These are phyloP conservation scores for Yamadazyma endophytica DNA, from an alignment of 805 yeast species.

Conservation along the genomic window DNA sequence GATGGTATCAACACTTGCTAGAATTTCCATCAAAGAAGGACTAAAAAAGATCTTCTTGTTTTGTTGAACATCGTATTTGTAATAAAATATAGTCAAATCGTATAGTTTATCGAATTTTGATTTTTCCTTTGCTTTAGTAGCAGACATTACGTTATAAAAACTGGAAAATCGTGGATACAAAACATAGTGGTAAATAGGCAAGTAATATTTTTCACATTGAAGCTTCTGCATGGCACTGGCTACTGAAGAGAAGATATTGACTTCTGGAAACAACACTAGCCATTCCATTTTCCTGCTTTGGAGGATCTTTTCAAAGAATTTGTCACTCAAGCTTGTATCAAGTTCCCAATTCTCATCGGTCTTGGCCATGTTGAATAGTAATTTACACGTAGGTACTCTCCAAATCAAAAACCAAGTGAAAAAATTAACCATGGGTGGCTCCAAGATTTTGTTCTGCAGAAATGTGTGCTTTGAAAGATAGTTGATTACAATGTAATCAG, in stretches of 20 bases:
- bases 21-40: conserved; percentile 30
- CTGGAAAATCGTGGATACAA: conserved; percentile 75
- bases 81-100: conserved; percentile 52
- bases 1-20: conserved; percentile 24
- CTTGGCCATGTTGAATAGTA: conserved; percentile 44
- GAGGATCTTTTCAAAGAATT: conserved; percentile 32
- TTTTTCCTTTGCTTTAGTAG: conserved; percentile 27
- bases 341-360: conserved; percentile 72
- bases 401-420: conserved; percentile 69
- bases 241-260: conserved; percentile 57
- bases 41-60: conserved; percentile 8
- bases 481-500: conserved; percentile 58
- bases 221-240: conserved; percentile 47
- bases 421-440: conserved; percentile 47
- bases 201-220: conserved; percentile 51
- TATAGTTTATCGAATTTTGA: conserved; percentile 44
- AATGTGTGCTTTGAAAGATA: conserved; percentile 31
- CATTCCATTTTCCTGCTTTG: conserved; percentile 47
- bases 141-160: conserved; percentile 46
- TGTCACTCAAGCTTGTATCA: conserved; percentile 30
- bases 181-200: conserved; percentile 58
- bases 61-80: conserved; percentile 4
- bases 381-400: conserved; percentile 52
- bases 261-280: conserved; percentile 83
- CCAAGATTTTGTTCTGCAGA: conserved; percentile 8